phyloP scores from a whole-genome alignment of 2,329 filamentous ascomycete genomes.

The Aspergillus sp. region DNA sequence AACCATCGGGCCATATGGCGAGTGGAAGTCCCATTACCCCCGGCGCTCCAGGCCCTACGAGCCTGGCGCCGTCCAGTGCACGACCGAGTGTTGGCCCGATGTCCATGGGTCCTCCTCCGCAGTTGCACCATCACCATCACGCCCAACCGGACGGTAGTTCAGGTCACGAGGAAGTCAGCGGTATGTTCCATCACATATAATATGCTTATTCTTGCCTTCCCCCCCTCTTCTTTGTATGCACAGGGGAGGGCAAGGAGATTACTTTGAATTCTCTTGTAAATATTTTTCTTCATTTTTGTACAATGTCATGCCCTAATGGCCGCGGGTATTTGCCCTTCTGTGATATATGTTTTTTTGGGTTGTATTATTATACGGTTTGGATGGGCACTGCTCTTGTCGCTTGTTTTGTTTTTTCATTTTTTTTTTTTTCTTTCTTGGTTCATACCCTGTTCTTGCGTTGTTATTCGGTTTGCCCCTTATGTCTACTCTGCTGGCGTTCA shows the following conservation, averaged over 20 bases:
- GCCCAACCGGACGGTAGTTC: conserved; percentile 58
- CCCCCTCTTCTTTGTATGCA: neutral
- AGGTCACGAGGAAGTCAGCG: conserved; percentile 66
- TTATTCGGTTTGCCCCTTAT: conserved; percentile 4
- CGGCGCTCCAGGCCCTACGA: conserved; percentile 51
- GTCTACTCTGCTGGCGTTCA: conserved; percentile 10
- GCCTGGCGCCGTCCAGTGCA: conserved; percentile 44
- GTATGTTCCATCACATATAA: conserved; percentile 98
- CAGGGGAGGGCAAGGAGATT: neutral
- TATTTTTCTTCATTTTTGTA: conserved; percentile 1
- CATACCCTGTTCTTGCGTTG: conserved; percentile 16
- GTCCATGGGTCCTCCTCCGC: conserved; percentile 55
- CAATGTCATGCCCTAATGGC: conserved; percentile 2
- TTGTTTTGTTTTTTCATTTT: conserved; percentile 4
- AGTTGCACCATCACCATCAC: conserved; percentile 70
- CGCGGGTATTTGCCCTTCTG: neutral
- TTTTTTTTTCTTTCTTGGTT: conserved; percentile 5
- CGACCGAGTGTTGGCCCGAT: conserved; percentile 46
- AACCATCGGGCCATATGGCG: conserved; percentile 57
- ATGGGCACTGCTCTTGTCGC: conserved; percentile 5
- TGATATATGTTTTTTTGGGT: conserved; percentile 7
- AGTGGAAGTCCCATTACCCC: conserved; percentile 53
- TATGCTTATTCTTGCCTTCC: conserved; percentile 11
- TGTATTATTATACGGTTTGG: conserved; percentile 6
- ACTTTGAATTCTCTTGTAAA: conserved; percentile 1